Evolutionary conservation across 306 rosid genomes (phyloP), one percentile per base, ranked within the genome.

Genomic region (Quercus alba): DNA sequence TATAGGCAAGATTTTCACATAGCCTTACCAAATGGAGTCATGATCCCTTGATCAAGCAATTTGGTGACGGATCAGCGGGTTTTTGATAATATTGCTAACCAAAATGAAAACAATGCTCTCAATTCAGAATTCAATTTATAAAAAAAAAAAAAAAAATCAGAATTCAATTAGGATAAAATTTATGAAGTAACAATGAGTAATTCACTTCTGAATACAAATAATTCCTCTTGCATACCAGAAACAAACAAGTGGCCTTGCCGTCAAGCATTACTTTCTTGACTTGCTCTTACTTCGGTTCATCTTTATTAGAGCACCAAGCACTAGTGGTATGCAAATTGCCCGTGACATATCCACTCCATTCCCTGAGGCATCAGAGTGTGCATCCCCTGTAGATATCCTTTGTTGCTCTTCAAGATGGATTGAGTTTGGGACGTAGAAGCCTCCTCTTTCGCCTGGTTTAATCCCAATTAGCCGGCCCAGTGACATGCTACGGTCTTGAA

Each of bases 391-490:
- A 6, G 79, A 28, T 49, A 74, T 54, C 56, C 26, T 81, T 20
- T 80, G 81, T 56, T 75, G 81, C 51, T 86, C 92, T 72, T 89
- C 88, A 25, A 80, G 74, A 71, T 70, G 52, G 3, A 71, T 58
- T 20, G 92, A 56, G 74, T 71, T 85, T 31, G 88, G 77, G 20
- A 80, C 76, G 84, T 81, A 83, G 81, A 91, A 67, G 31, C 76
- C 84, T 33, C 88, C 86, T 86, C 80, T 81, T 23, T 91, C 90
- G 0, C 84, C 81, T n/a, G 87, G 67, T 75, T 78, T 81, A 30
- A 89, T 31, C 51, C 97, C 97, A 46, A 94, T 87, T 5, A 94
- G 85, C 75, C 92, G 88, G 1, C 97, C 98, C 51, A 94, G 91
- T 11, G 97, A 86, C 15, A 86, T 85, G 78, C 95, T 91, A 6